These are phyloP conservation scores for Pseudogymnoascus destructans DNA, from an alignment of 2,329 filamentous ascomycete species.

Conservation along the genomic window DNA sequence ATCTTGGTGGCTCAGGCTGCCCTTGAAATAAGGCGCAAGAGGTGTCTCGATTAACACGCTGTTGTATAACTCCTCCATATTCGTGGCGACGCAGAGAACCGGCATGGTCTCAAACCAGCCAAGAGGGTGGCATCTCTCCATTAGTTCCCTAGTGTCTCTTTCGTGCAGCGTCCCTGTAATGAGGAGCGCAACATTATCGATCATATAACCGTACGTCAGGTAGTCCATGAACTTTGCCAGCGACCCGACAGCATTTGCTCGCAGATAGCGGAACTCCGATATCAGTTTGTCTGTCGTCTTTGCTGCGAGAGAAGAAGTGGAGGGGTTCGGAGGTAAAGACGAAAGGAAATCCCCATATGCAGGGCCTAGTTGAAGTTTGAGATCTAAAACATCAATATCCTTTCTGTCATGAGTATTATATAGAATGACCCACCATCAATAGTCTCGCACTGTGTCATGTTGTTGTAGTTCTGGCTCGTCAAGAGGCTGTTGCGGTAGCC, in stretches of 20 bases:
- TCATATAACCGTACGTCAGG: slow-evolving; percentile 98
- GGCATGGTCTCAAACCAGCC: slow-evolving; percentile 99
- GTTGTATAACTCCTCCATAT: slow-evolving; percentile 98
- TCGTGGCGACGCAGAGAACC: slow-evolving; percentile 91
- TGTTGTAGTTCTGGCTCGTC: slow-evolving; percentile 81
- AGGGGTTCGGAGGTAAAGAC: slow-evolving; percentile 87
- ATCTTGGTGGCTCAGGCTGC: slow-evolving; percentile 88
- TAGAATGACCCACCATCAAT: slow-evolving; percentile 60
- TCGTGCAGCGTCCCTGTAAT: slow-evolving; percentile 98
- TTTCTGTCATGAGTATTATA: background rate
- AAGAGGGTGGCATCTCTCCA: slow-evolving; percentile 90
- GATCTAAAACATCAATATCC: slow-evolving; percentile 45
- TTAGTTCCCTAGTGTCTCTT: slow-evolving; percentile 84
- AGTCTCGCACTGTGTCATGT: slow-evolving; percentile 93
- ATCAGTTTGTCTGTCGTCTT: slow-evolving; percentile 98
- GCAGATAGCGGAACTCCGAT: slow-evolving; percentile 90
- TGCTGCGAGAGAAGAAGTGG: slow-evolving; percentile 83
- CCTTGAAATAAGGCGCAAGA: slow-evolving; percentile 93
- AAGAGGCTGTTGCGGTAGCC: slow-evolving; percentile 92
- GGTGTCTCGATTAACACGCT: slow-evolving; percentile 94
- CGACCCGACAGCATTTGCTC: slow-evolving; percentile 83
- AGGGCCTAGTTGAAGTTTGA: slow-evolving; percentile 93
- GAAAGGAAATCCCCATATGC: slow-evolving; percentile 96
- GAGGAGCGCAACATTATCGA: slow-evolving; percentile 94
- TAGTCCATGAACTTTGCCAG: slow-evolving; percentile 96